Base-by-base conservation (phyloP, 2,329 filamentous ascomycete genomes). In the Exutisphaerella laricina region DNA sequence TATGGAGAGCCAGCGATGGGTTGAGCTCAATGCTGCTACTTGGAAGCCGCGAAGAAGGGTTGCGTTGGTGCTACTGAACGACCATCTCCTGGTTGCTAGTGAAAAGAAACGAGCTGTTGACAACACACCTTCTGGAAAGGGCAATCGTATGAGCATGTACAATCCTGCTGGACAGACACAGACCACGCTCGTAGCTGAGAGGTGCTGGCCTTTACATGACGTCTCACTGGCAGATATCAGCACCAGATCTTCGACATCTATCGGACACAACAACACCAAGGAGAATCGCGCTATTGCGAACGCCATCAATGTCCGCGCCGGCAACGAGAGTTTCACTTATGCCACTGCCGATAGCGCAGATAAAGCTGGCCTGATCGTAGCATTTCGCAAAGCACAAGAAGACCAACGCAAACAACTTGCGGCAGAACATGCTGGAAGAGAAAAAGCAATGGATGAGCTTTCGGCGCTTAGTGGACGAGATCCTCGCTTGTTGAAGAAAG, bases 11-110 rank as follows among this genome's bases (percentile, higher is more conserved):
- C 85, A 87, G 1, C 79, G 84, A 35, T 98, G 92, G 92, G 85
- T 97, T 46, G 90, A 98, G 68, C 73, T 98, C 48, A 94, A 98
- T 66, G 94, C 92, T 51, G 92, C 92, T 8, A 98, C 92, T 0
- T 97, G 94, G 81, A 96, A 95, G 66, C 87, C 90, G 3, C 77
- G 85, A 51, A 76, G 92, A 30, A 82, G 88, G 20, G 89, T 97
- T 64, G 87, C 94, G 60, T 80, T 98, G 47, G 89, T 97, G 46
- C 67, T 98, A 45, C 74, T 98, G 2, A 98, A 97, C 61, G 92
- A 98, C 60, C 89, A 98, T 65, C 72, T 98, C 1, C 77, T 98
- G 16, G 78, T 98, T 37, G 92, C 92, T 3, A 88, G 86, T 17
- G 96, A 96, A 70, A 95, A 96, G 72, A 88, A 90, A 58, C 87